A percentile compares a stretch with the other conserved stretches of the same genome.
Evolutionary conservation across 2,329 filamentous ascomycete species (phyloP).

Genomic region (Onygenales sp.): DNA sequence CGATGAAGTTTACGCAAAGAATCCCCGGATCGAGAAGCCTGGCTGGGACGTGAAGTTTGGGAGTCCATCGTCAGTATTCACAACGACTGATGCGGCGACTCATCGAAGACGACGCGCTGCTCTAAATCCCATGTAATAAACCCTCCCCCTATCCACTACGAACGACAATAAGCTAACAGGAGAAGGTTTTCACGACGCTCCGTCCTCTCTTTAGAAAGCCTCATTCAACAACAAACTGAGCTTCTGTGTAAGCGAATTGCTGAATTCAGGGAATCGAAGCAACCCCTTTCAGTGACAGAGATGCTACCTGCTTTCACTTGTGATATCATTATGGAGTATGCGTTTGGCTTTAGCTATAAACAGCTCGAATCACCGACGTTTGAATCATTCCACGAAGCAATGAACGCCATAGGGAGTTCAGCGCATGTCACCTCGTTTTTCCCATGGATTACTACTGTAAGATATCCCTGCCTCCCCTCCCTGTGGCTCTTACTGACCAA

Average conservation of each 20-base stretch:
- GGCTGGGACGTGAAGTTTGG: conserved; percentile 17
- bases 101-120: conserved; percentile 16
- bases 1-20: conserved; percentile 14
- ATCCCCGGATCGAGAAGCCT: conserved; percentile 12
- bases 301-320: conserved; percentile 15
- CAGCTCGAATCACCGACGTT: conserved; percentile 15
- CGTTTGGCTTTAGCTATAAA: conserved; percentile 17
- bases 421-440: conserved; percentile 14
- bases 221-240: conserved; percentile 15
- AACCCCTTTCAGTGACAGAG: conserved; percentile 9
- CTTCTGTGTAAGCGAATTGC: conserved; percentile 14
- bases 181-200: conserved; percentile 12
- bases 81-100: conserved; percentile 14
- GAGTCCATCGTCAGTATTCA: conserved; percentile 18
- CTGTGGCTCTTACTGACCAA: neutral
- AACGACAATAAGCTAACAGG: neutral
- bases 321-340: conserved; percentile 20
- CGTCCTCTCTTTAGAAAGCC: conserved; percentile 13
- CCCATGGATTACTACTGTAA: conserved; percentile 13
- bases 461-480: neutral
- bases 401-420: conserved; percentile 13
- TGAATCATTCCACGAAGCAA: conserved; percentile 16
- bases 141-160: neutral
- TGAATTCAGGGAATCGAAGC: conserved; percentile 7
- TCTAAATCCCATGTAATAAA: conserved; percentile 15